phyloP scores from a whole-genome alignment of 352 stramenopile genomes.

The Vaucheria bursata region DNA sequence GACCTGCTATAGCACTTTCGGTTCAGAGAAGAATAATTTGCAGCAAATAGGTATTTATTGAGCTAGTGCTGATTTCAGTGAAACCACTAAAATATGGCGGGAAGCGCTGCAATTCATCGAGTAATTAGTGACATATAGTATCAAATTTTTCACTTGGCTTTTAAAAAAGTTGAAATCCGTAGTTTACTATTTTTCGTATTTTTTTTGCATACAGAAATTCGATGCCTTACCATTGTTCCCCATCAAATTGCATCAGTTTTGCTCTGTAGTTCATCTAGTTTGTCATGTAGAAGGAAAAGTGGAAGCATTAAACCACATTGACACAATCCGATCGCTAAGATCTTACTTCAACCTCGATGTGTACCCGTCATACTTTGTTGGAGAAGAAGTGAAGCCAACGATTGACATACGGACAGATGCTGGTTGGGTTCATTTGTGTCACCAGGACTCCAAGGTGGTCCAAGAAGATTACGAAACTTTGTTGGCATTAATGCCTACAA shows the following conservation, averaged over 20 bases:
- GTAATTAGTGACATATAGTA: no score
- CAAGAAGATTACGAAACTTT: slow-evolving; percentile 31
- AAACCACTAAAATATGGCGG: no score
- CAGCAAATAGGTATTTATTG: no score
- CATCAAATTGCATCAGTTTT: neutral
- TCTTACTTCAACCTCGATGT: slow-evolving; percentile 16
- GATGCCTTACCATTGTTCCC: slow-evolving; percentile 26
- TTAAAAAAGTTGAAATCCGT: no score
- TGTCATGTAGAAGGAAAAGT: slow-evolving; percentile 22
- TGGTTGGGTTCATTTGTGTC: slow-evolving; percentile 35
- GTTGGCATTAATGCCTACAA: slow-evolving; percentile 40
- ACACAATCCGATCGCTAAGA: neutral
- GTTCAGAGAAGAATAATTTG: no score
- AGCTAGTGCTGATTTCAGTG: no score
- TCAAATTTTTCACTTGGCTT: no score
- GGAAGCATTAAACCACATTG: slow-evolving; percentile 11
- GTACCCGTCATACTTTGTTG: slow-evolving; percentile 11
- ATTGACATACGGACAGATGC: slow-evolving; percentile 44
- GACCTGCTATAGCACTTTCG: no score
- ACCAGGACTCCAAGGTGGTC: slow-evolving; percentile 23
- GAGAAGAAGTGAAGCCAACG: slow-evolving; percentile 19
- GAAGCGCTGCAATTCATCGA: no score
- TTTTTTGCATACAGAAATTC: slow-evolving; percentile 18
- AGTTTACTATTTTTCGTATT: no score
- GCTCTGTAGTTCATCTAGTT: slow-evolving; percentile 38